Evolutionary conservation across 352 stramenopile species (phyloP).

Genomic region (Pythium sukuiense): DNA sequence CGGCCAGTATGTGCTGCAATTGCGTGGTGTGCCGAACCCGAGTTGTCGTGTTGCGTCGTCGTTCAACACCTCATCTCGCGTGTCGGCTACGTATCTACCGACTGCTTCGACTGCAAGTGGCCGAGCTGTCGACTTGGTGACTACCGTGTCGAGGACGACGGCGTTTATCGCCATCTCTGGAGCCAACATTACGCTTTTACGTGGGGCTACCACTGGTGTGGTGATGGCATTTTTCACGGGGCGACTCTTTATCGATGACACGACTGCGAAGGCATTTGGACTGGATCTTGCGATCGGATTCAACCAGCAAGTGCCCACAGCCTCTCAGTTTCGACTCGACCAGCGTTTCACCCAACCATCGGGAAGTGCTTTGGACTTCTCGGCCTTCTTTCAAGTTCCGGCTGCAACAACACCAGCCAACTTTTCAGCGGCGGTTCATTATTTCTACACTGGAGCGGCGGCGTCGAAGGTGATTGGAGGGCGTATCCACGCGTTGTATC

Average conservation of each 20-base stretch:
- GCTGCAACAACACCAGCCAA: slow-evolving; percentile 7
- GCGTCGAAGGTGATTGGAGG: slow-evolving; percentile 47
- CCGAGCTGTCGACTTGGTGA: slow-evolving; percentile 30
- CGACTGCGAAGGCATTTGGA: slow-evolving; percentile 41
- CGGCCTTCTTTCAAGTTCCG: slow-evolving; percentile 31
- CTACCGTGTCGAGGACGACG: slow-evolving; percentile 27
- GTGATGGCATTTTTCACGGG: slow-evolving; percentile 49
- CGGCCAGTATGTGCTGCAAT: slow-evolving; percentile 40
- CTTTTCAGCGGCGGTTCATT: slow-evolving; percentile 29
- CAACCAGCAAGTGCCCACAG: slow-evolving; percentile 13
- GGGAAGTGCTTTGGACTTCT: slow-evolving; percentile 48
- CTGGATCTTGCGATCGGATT: slow-evolving; percentile 48
- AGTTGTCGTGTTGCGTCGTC: slow-evolving; percentile 32
- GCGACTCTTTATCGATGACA: slow-evolving; percentile 55
- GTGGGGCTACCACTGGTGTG: slow-evolving; percentile 29
- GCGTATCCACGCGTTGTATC: slow-evolving; percentile 34
- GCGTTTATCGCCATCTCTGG: slow-evolving; percentile 40
- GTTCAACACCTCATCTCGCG: slow-evolving; percentile 46
- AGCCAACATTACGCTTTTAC: slow-evolving; percentile 22
- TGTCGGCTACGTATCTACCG: slow-evolving; percentile 43
- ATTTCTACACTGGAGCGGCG: slow-evolving; percentile 42
- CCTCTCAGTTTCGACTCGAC: slow-evolving; percentile 38
- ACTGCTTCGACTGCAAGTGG: slow-evolving; percentile 25
- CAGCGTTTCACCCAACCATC: slow-evolving; percentile 46
- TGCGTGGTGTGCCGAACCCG: slow-evolving; percentile 35